These are phyloP conservation scores for Amesomyces nigricolor DNA, from an alignment of 2,329 filamentous ascomycete genomes.

Conservation along the genomic window DNA sequence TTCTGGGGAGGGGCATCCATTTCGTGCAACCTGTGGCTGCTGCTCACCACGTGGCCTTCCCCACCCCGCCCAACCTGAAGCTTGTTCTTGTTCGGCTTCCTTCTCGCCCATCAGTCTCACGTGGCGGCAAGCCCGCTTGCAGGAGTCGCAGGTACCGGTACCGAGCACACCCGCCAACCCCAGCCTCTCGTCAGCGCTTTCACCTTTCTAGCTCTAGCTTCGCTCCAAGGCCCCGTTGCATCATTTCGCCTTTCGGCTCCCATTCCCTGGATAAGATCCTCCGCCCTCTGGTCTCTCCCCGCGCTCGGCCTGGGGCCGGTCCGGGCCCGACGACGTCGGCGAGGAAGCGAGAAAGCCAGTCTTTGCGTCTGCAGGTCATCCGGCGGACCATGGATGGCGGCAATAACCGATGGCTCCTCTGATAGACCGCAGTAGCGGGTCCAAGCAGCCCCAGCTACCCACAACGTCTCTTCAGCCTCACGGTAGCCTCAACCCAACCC, in stretches of 20 bases:
- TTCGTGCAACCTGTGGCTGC: slow-evolving; percentile 14
- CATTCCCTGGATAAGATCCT: background rate
- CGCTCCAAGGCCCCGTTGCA: background rate
- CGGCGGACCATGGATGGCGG: too few relatives aligned
- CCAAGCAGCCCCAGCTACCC: too few relatives aligned
- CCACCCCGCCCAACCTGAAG: background rate
- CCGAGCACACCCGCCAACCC: background rate
- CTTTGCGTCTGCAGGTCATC: too few relatives aligned
- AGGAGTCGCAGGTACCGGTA: slow-evolving; percentile 12
- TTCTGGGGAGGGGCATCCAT: background rate
- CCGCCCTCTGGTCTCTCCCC: too few relatives aligned
- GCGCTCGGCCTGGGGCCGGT: background rate
- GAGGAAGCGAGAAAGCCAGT: background rate
- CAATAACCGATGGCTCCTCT: too few relatives aligned
- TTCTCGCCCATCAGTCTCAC: slow-evolving; percentile 4
- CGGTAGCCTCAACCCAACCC: too few relatives aligned
- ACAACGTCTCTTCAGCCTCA: too few relatives aligned
- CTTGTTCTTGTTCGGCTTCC: background rate
- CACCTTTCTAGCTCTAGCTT: background rate
- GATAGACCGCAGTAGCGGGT: too few relatives aligned
- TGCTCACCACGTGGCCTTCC: slow-evolving; percentile 11
- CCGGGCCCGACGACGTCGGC: background rate
- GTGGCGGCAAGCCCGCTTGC: slow-evolving; percentile 16
- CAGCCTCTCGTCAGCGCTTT: background rate
- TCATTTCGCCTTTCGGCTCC: background rate